Evolutionary conservation across 371 early-diverging fungal genomes (phyloP).

Genomic region (Mucor piriformis): DNA sequence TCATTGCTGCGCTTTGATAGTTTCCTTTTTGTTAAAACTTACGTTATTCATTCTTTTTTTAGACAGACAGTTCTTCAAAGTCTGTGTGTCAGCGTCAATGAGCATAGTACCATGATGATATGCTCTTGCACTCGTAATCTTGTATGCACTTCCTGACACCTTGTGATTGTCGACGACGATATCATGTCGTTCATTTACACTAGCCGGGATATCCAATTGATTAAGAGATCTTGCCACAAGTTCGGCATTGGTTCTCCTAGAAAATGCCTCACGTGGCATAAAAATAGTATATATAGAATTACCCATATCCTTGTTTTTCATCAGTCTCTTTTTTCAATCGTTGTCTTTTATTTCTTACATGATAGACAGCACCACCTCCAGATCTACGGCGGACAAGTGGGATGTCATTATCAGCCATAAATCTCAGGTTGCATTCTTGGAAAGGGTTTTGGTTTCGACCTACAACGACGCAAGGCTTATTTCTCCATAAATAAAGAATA

Average conservation of each 20-base stretch:
- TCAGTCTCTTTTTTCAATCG: neutral
- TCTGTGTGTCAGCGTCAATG: slow-evolving; percentile 81
- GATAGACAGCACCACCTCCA: slow-evolving; percentile 98
- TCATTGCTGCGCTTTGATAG: neutral
- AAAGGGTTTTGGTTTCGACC: slow-evolving; percentile 98
- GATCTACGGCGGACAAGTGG: slow-evolving; percentile 87
- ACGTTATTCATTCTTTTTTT: slow-evolving; percentile 42
- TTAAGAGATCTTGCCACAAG: slow-evolving; percentile 80
- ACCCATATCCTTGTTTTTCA: slow-evolving; percentile 77
- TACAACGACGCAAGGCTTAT: slow-evolving; percentile 86
- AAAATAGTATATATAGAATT: slow-evolving; percentile 93
- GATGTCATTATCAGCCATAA: slow-evolving; percentile 67
- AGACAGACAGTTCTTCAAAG: slow-evolving; percentile 56
- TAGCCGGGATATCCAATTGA: slow-evolving; percentile 82
- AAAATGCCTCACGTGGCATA: slow-evolving; percentile 89
- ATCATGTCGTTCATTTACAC: slow-evolving; percentile 89
- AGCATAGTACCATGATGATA: slow-evolving; percentile 99
- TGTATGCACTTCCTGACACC: slow-evolving; percentile 95
- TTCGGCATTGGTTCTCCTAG: slow-evolving; percentile 74
- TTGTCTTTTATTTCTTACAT: slow-evolving; percentile 59
- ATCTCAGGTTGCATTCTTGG: slow-evolving; percentile 84
- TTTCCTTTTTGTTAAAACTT: neutral
- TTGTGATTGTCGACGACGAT: slow-evolving; percentile 81
- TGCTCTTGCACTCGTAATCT: slow-evolving; percentile 78
- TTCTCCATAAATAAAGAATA: slow-evolving; percentile 88